Evolutionary conservation across 2,329 filamentous ascomycete genomes (phyloP), one percentile per base, ranked within the genome.

Genomic region (Nigrospora sphaerica): DNA sequence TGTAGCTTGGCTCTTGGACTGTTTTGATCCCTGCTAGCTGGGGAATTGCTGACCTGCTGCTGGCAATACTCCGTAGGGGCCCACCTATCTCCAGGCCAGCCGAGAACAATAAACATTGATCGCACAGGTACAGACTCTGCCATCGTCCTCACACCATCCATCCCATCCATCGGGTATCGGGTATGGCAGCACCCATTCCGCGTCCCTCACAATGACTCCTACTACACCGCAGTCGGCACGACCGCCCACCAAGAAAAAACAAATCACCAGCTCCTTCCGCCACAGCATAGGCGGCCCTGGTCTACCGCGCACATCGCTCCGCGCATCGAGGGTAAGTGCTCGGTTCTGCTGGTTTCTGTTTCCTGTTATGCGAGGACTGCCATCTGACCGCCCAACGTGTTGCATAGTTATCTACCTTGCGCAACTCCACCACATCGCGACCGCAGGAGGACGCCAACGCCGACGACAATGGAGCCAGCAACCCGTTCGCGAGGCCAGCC

Each of bases 401-500:
- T 28, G 23, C 23, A 28, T 9, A 23, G 70, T 59, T 74, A 49
- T 66, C 72, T 7, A 67, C 71, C 2, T 73, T 75, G 45, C 72
- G 75, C 45, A 65, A 74, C 13, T 72, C 70, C 2, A 28, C 23
- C 23, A 71, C 67, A 32, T 61, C 59, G 1, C 80, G 79, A 49
- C 77, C 78, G 0, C 71, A 73, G 6, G 82, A 80, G 54, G 79
- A 85, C 54, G 71, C 83, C 34, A 61, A 85, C 11, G 80, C 77
- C 28, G 72, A 69, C 46, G 72, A 78, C 23, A 62, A 64, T 16
- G 62, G 69, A 5, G 57, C 61, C 11, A 40, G 52, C 2, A 54
- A 60, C 6, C 58, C 49, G 4, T 49, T 60, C 57, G 58, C 39
- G 37, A 50, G 70, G 37, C 65, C 70, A 1, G 50, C 61, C 0